Conservation (phyloP, 208 protist genomes). For the Leishmania braziliensis region DNA sequence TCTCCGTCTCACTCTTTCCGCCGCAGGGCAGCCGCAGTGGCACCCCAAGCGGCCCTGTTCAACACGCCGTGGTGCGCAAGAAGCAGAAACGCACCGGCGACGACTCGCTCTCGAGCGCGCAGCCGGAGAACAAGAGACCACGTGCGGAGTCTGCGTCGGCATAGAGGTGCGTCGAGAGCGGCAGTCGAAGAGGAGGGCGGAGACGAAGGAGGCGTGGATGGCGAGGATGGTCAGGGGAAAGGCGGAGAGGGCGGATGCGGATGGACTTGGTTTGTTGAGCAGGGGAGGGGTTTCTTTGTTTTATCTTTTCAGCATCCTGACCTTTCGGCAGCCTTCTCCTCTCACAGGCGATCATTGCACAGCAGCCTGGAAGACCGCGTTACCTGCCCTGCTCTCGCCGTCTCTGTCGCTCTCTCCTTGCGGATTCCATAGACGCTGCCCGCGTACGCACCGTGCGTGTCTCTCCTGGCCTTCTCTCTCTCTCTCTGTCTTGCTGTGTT, state of each 20-base stretch:
- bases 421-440: background rate
- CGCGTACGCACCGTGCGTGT: background rate
- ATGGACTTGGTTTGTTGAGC: background rate
- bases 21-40: constrained; percentile 57
- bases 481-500: background rate
- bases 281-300: background rate
- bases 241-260: background rate
- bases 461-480: background rate
- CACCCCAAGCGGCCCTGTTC: constrained; percentile 39
- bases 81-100: constrained; percentile 58
- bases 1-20: constrained; percentile 80
- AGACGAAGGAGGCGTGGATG: background rate
- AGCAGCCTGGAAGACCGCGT: background rate
- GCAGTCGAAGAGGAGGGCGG: background rate
- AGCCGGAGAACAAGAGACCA: constrained; percentile 36
- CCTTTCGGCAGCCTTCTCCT: background rate
- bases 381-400: background rate
- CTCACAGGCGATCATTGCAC: background rate
- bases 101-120: constrained; percentile 22
- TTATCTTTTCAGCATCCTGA: background rate
- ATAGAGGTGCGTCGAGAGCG: constrained; percentile 10
- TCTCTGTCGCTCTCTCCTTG: background rate
- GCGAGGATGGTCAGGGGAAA: background rate
- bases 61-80: constrained; percentile 66
- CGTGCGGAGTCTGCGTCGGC: constrained; percentile 27